Percentiles rank a stretch among this genome's conserved stretches.
Evolutionary conservation across 2,329 filamentous ascomycete genomes (phyloP).

Genomic region (Byssothecium circinans): DNA sequence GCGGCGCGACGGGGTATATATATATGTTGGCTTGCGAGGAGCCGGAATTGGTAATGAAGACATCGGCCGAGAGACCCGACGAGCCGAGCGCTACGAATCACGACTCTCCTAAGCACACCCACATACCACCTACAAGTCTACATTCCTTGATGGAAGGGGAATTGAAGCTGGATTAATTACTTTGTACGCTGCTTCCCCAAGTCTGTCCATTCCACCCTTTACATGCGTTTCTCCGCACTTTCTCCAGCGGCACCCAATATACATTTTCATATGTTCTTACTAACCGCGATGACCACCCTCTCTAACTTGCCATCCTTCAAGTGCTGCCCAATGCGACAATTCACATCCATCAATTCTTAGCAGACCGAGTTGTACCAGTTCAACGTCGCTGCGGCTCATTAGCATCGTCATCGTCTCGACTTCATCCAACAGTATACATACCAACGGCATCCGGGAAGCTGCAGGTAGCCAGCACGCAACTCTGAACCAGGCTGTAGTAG

Average conservation of each 20-base stretch:
- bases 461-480: slow-evolving; percentile 11
- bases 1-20: not conserved
- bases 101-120: not conserved
- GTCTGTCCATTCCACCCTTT: not conserved
- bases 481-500: slow-evolving; percentile 9
- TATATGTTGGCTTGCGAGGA: slow-evolving; percentile 4
- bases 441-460: slow-evolving; percentile 8
- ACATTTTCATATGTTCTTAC: not conserved
- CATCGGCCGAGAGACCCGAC: slow-evolving; percentile 8
- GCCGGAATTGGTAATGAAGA: not conserved
- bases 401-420: not conserved
- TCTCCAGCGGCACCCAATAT: not conserved
- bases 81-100: slow-evolving; percentile 6
- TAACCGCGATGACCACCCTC: not conserved
- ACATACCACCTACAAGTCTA: not conserved
- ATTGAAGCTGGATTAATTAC: too few species aligned
- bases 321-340: slow-evolving; percentile 11
- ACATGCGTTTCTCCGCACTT: not conserved
- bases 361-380: slow-evolving; percentile 10
- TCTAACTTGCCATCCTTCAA: not conserved
- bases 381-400: slow-evolving; percentile 5
- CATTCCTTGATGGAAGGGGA: not conserved
- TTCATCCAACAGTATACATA: slow-evolving; percentile 1
- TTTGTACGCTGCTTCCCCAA: not conserved
- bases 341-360: not conserved